phyloP scores from a whole-genome alignment of 2,329 filamentous ascomycete species.

The Penicillium verrucosum region DNA sequence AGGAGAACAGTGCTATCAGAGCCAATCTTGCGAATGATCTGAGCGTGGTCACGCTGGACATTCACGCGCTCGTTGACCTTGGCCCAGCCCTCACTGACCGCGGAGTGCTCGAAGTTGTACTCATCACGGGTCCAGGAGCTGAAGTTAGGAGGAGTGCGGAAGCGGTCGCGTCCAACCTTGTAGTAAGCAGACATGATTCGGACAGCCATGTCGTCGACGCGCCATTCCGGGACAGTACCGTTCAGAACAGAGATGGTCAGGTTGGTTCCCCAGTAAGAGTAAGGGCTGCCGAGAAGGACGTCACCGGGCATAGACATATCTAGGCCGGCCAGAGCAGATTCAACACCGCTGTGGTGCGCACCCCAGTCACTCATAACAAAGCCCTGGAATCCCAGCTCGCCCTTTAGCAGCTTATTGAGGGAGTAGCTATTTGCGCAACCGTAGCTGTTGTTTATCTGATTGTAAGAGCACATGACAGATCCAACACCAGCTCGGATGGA shows the following conservation, averaged over 20 bases:
- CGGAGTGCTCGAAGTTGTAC: constrained; percentile 65
- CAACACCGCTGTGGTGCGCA: constrained; percentile 70
- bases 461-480: constrained; percentile 70
- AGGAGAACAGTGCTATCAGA: constrained; percentile 81
- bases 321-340: constrained; percentile 64
- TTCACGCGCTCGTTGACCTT: constrained; percentile 79
- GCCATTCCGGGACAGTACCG: constrained; percentile 81
- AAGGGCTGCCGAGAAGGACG: constrained; percentile 68
- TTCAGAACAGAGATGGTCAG: constrained; percentile 84
- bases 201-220: constrained; percentile 87
- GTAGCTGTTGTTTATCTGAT: constrained; percentile 67
- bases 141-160: constrained; percentile 68
- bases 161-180: constrained; percentile 57
- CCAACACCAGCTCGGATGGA: constrained; percentile 64
- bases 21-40: constrained; percentile 70
- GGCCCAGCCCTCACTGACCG: constrained; percentile 56
- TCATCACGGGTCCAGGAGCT: constrained; percentile 81
- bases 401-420: constrained; percentile 63
- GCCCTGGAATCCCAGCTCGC: constrained; percentile 73
- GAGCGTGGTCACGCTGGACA: constrained; percentile 71
- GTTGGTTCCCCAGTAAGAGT: constrained; percentile 79
- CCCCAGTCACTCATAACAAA: constrained; percentile 71
- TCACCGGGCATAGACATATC: constrained; percentile 88
- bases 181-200: constrained; percentile 69
- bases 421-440: constrained; percentile 62